These are phyloP conservation scores for Saxophila tyrrhenica DNA, from an alignment of 495 filamentous ascomycete genomes.

Conservation along the genomic window DNA sequence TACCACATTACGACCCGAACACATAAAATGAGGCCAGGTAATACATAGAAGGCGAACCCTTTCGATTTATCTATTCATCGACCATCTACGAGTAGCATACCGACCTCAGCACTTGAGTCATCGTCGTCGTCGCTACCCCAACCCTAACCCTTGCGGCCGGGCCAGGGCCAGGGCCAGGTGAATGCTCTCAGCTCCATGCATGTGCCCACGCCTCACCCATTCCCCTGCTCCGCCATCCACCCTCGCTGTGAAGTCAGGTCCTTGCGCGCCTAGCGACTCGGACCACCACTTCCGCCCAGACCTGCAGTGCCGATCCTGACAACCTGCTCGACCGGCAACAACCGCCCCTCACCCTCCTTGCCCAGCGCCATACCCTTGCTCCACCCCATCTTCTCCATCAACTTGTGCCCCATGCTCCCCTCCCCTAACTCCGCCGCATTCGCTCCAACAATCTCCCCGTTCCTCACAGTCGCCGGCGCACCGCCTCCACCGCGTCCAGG, in stretches of 20 bases:
- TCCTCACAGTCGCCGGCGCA: constrained; percentile 47
- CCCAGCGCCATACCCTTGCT: constrained; percentile 79
- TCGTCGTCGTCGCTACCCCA: background rate
- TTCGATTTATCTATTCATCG: background rate
- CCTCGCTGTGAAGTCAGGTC: background rate
- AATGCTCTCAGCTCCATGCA: too few species aligned
- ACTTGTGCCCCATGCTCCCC: constrained; percentile 72
- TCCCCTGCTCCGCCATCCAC: background rate
- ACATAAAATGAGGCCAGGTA: background rate
- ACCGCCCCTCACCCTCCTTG: constrained; percentile 72
- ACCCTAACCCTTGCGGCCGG: background rate
- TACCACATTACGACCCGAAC: background rate
- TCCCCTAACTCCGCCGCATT: constrained; percentile 70
- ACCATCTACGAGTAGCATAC: background rate
- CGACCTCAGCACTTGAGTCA: background rate
- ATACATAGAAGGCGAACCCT: background rate
- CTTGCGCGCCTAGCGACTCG: background rate
- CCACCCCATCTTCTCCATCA: constrained; percentile 99
- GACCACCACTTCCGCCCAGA: constrained; percentile 48
- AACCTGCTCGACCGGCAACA: constrained; percentile 75
- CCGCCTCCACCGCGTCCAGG: constrained; percentile 31
- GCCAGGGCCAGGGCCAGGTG: too few species aligned
- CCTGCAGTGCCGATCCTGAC: constrained; percentile 80
- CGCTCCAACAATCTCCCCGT: constrained; percentile 85
- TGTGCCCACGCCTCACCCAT: background rate